phyloP scores from a whole-genome alignment of 2,329 filamentous ascomycete species.

The Ophiostoma montium region DNA sequence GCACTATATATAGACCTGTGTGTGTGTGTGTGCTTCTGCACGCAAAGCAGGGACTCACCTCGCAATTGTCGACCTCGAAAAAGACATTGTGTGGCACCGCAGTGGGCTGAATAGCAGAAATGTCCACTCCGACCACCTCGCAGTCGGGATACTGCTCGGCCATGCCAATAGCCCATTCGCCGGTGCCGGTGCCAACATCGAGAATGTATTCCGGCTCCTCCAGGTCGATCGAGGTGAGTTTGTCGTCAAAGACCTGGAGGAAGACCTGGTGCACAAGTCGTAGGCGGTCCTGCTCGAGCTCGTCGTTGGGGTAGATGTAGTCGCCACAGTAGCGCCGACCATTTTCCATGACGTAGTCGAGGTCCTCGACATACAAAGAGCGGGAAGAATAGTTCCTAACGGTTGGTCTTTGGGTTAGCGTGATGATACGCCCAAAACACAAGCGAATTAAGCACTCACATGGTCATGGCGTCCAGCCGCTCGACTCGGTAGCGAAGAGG shows the following conservation, averaged over 20 bases:
- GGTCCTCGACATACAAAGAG: conserved; percentile 20
- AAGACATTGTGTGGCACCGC: conserved; percentile 43
- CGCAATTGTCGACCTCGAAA: conserved; percentile 46
- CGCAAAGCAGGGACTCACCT: conserved; percentile 17
- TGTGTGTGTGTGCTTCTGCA: too few species aligned
- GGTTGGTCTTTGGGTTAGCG: neutral
- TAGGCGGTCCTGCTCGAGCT: conserved; percentile 31
- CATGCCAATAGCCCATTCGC: conserved; percentile 38
- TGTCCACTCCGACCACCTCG: conserved; percentile 45
- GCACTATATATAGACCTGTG: too few species aligned
- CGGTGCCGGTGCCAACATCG: conserved; percentile 46
- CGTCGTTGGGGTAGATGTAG: conserved; percentile 48
- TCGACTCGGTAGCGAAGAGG: conserved; percentile 23
- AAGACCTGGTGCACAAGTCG: conserved; percentile 21
- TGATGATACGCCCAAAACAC: neutral
- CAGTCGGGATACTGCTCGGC: conserved; percentile 38
- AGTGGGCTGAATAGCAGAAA: conserved; percentile 42
- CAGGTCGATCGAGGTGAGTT: conserved; percentile 21
- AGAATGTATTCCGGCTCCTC: conserved; percentile 31
- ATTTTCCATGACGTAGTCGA: conserved; percentile 40
- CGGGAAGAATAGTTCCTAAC: conserved; percentile 20
- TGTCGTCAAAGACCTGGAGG: conserved; percentile 19
- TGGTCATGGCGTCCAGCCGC: conserved; percentile 22
- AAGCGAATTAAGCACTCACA: conserved; percentile 19
- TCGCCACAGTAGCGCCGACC: conserved; percentile 45